Conservation (phyloP, 2,329 filamentous ascomycete species). For the Clonostachys solani region DNA sequence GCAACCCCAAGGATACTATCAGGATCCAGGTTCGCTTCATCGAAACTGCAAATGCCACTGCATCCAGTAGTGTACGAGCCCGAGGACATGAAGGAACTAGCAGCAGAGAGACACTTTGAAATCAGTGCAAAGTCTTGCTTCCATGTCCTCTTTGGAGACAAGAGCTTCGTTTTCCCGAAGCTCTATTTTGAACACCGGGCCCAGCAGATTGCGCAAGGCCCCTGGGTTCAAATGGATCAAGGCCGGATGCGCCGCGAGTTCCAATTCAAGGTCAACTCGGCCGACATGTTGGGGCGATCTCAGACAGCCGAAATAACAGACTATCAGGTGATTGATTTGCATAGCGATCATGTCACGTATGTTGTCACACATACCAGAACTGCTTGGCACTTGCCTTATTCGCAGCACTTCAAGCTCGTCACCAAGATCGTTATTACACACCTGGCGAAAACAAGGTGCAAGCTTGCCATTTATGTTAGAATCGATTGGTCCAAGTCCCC, state of each 20-base stretch:
- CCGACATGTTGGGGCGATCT: conserved; percentile 59
- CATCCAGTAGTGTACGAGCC: conserved; percentile 83
- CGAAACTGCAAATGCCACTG: conserved; percentile 77
- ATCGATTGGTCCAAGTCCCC: conserved; percentile 80
- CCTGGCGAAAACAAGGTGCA: conserved; percentile 85
- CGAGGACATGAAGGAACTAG: conserved; percentile 70
- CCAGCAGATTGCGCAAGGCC: conserved; percentile 76
- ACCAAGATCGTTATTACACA: conserved; percentile 94
- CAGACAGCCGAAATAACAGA: conserved; percentile 66
- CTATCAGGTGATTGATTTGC: conserved; percentile 80
- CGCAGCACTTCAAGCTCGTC: conserved; percentile 73
- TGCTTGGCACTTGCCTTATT: conserved; percentile 82
- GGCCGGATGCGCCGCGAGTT: conserved; percentile 75
- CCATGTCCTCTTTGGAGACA: conserved; percentile 94
- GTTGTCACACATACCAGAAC: conserved; percentile 59
- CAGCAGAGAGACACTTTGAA: conserved; percentile 78
- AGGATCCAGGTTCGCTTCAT: conserved; percentile 28
- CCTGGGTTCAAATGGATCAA: conserved; percentile 72
- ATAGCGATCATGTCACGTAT: conserved; percentile 70
- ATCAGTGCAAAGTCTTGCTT: conserved; percentile 93
- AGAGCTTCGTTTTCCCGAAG: conserved; percentile 89
- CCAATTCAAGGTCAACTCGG: conserved; percentile 68
- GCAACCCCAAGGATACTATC: conserved; percentile 26
- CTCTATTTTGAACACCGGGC: conserved; percentile 81
- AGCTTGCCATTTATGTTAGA: conserved; percentile 81